A percentile compares a stretch with the other conserved stretches of the same genome.
These are phyloP conservation scores for Chaetoceros muelleri DNA, from an alignment of 108 stramenopile species.

Conservation along the genomic window DNA sequence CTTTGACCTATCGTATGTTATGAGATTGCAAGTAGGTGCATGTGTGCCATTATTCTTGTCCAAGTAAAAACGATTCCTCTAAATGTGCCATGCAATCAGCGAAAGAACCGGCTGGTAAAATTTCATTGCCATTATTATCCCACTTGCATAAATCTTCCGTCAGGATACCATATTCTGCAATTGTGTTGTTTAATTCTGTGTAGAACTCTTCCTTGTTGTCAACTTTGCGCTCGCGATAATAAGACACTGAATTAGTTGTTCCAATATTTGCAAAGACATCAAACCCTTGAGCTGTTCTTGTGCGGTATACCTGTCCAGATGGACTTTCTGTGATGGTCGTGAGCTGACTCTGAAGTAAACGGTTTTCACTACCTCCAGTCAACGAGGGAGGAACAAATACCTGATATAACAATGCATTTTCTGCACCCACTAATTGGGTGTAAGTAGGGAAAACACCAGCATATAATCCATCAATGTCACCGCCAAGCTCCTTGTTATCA, in stretches of 20 bases:
- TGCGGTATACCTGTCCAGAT: conserved; percentile 9
- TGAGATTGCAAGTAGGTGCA: too few relatives aligned
- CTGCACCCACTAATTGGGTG: conserved; percentile 17
- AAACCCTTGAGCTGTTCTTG: conserved; percentile 32
- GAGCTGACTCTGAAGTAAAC: conserved; percentile 31
- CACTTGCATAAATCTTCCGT: conserved; percentile 15
- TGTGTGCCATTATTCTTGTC: too few relatives aligned
- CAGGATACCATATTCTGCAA: conserved; percentile 16
- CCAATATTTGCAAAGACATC: background rate
- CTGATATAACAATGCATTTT: conserved; percentile 37
- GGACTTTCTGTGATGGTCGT: conserved; percentile 19
- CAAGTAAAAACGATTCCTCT: conserved; percentile 7
- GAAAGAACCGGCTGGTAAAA: conserved; percentile 1
- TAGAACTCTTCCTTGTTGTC: conserved; percentile 23
- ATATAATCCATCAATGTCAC: conserved; percentile 15
- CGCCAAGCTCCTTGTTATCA: too few relatives aligned
- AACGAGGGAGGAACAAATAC: conserved; percentile 10
- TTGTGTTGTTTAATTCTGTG: conserved; percentile 2
- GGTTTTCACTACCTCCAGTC: background rate
- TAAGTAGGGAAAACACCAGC: conserved; percentile 5
- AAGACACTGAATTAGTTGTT: conserved; percentile 10
- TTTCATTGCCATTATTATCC: background rate
- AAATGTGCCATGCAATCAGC: conserved; percentile 17
- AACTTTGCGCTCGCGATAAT: conserved; percentile 30
- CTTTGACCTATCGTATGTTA: too few relatives aligned